phyloP scores from a whole-genome alignment of 208 protist genomes.

The Phytomonas serpens region DNA sequence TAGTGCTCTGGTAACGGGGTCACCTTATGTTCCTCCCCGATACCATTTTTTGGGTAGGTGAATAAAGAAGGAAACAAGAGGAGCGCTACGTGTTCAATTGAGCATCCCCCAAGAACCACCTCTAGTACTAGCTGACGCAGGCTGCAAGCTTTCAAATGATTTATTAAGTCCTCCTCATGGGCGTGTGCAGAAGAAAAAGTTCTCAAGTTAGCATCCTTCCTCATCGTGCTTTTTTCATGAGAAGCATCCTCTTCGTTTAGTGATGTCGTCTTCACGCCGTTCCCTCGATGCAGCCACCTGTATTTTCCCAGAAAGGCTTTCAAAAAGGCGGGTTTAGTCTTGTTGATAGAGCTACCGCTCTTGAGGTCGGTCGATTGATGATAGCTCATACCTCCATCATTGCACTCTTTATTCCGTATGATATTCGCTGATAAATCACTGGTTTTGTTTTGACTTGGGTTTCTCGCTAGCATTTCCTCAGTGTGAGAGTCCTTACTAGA shows the following conservation, averaged over 20 bases:
- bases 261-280: not conserved
- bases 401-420: not conserved
- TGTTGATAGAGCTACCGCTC: not conserved
- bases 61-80: not conserved
- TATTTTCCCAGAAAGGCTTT: not conserved
- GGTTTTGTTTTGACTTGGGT: not conserved
- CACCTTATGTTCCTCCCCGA: not conserved
- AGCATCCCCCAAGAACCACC: not conserved
- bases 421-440: not conserved
- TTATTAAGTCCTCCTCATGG: not conserved
- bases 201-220: not conserved
- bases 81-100: not conserved
- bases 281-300: not conserved
- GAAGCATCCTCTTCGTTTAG: not conserved
- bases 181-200: not conserved
- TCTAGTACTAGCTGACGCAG: not conserved
- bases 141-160: not conserved
- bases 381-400: not conserved
- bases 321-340: not conserved
- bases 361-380: not conserved
- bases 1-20: not conserved
- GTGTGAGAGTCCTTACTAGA: not conserved
- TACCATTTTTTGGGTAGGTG: not conserved
- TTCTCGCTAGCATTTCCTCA: not conserved
- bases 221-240: not conserved